phyloP scores from a whole-genome alignment of 352 stramenopile species.

The Globisporangium emineosum region DNA sequence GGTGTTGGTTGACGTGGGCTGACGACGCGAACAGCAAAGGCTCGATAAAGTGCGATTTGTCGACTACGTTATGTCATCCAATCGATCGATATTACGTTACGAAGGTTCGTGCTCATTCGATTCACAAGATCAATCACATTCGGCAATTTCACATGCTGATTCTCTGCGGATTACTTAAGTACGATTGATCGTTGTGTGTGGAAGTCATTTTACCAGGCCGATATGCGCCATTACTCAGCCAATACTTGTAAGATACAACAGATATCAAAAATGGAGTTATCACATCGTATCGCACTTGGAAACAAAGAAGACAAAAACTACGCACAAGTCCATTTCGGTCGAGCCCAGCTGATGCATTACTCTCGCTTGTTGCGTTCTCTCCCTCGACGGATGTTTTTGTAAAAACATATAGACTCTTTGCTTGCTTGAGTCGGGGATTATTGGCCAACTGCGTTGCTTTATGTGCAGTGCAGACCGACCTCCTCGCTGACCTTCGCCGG shows the following conservation, averaged over 20 bases:
- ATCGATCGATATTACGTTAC: not conserved
- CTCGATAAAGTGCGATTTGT: not conserved
- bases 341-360: constrained; percentile 8
- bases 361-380: constrained; percentile 1
- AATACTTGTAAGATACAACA: not conserved
- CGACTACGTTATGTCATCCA: not conserved
- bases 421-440: not conserved
- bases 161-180: too few relatives aligned
- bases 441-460: not conserved
- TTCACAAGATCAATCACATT: not conserved
- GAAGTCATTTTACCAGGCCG: not conserved
- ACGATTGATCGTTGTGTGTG: too few relatives aligned
- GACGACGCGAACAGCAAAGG: not conserved
- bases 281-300: not conserved
- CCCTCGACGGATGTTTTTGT: not conserved
- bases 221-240: not conserved
- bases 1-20: constrained; percentile 5
- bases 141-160: not conserved
- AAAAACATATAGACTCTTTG: constrained; percentile 4
- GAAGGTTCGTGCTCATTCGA: not conserved
- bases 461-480: constrained; percentile 10
- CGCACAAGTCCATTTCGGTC: constrained; percentile 7
- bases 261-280: not conserved
- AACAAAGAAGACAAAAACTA: constrained; percentile 4
- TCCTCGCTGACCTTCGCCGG: not conserved